Conservation (phyloP, 345 rosid species). For the Cochlearia excelsa region DNA sequence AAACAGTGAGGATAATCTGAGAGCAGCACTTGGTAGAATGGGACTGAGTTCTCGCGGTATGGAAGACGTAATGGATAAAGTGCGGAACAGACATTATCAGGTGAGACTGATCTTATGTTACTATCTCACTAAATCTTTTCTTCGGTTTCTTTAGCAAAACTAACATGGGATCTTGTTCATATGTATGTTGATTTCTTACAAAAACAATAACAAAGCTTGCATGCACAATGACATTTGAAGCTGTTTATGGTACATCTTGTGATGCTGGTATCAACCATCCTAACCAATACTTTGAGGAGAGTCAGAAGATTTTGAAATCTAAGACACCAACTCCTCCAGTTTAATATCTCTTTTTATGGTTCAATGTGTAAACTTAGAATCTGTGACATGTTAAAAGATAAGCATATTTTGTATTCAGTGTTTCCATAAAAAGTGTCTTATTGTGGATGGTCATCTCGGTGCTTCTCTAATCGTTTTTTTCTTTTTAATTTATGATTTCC, state of each 20-base stretch:
- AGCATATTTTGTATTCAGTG: too few species aligned
- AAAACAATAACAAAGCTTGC: slow-evolving; percentile 55
- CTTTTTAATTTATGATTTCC: too few species aligned
- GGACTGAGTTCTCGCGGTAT: slow-evolving; percentile 62
- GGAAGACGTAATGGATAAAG: slow-evolving; percentile 80
- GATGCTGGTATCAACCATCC: slow-evolving; percentile 95
- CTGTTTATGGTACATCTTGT: slow-evolving; percentile 58
- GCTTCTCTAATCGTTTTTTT: too few species aligned
- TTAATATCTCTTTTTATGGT: slow-evolving; percentile 5
- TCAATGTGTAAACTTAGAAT: background rate
- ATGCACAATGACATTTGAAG: slow-evolving; percentile 87
- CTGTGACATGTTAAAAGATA: too few species aligned
- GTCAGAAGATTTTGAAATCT: slow-evolving; percentile 62
- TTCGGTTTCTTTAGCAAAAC: slow-evolving; percentile 3
- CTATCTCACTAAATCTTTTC: slow-evolving; percentile 6
- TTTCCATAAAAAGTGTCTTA: too few species aligned
- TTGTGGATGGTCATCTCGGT: too few species aligned
- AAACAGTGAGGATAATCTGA: slow-evolving; percentile 77
- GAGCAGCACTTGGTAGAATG: slow-evolving; percentile 78
- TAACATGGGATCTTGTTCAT: slow-evolving; percentile 1
- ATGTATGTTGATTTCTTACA: slow-evolving; percentile 12
- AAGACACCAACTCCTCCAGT: slow-evolving; percentile 45
- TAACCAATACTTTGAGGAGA: slow-evolving; percentile 78
- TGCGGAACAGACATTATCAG: slow-evolving; percentile 79
- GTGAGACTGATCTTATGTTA: slow-evolving; percentile 34